Percentiles rank a stretch among this genome's conserved stretches.
phyloP scores from a whole-genome alignment of 306 rosid genomes.

The Pachyrhizus erosus region DNA sequence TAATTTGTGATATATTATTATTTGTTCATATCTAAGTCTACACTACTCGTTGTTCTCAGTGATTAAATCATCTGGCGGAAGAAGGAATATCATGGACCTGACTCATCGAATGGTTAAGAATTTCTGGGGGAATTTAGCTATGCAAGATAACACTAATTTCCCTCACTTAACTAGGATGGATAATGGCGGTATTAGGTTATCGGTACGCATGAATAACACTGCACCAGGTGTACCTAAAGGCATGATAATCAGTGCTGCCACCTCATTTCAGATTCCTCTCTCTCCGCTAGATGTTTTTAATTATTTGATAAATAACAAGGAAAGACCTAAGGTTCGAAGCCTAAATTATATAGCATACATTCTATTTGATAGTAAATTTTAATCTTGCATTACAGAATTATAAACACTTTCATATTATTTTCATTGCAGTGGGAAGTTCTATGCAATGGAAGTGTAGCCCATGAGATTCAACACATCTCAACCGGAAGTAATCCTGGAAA shows the following conservation, averaged over 20 bases:
- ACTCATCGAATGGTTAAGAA: slow-evolving; percentile 65
- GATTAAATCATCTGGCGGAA: slow-evolving; percentile 46
- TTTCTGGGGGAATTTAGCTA: slow-evolving; percentile 55
- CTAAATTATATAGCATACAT: background rate
- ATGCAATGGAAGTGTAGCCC: slow-evolving; percentile 44
- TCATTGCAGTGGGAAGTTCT: slow-evolving; percentile 70
- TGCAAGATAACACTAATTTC: slow-evolving; percentile 53
- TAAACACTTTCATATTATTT: background rate
- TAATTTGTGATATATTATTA: background rate
- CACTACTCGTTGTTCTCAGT: slow-evolving; percentile 40
- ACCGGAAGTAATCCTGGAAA: slow-evolving; percentile 57
- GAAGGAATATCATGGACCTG: slow-evolving; percentile 57
- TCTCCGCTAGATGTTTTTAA: slow-evolving; percentile 46
- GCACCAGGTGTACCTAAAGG: slow-evolving; percentile 60
- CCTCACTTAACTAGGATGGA: slow-evolving; percentile 51
- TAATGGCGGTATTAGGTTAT: slow-evolving; percentile 50
- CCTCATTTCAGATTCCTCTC: slow-evolving; percentile 68
- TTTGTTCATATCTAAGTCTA: background rate
- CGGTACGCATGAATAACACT: slow-evolving; percentile 42
- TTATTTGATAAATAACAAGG: slow-evolving; percentile 53
- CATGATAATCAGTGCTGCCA: slow-evolving; percentile 53
- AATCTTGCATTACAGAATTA: background rate
- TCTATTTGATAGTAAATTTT: background rate
- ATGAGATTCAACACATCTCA: slow-evolving; percentile 55
- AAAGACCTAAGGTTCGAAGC: slow-evolving; percentile 34